These are phyloP conservation scores for Penicillium herquei DNA, from an alignment of 495 filamentous ascomycete genomes.

Conservation along the genomic window DNA sequence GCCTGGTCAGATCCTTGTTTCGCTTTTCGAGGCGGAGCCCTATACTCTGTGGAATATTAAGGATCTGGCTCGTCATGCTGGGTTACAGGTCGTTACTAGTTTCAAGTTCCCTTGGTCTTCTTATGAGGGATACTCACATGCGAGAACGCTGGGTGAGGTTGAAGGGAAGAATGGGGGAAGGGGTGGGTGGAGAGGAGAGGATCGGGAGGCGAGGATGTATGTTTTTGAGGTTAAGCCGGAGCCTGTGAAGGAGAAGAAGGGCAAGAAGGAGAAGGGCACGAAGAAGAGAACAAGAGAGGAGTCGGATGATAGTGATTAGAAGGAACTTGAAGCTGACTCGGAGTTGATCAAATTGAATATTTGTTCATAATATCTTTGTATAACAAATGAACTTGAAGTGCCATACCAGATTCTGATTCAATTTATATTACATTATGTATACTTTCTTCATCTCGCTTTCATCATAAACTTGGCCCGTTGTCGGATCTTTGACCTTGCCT, in stretches of 20 bases:
- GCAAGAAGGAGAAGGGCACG: constrained; percentile 38
- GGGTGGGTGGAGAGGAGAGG: constrained; percentile 75
- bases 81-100: constrained; percentile 71
- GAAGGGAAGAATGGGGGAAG: constrained; percentile 53
- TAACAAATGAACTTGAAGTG: too few species aligned
- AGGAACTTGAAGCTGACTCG: too few species aligned
- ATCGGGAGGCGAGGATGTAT: constrained; percentile 71
- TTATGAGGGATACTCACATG: constrained; percentile 87
- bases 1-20: constrained; percentile 72
- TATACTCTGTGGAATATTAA: constrained; percentile 94
- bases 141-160: constrained; percentile 79
- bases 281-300: constrained; percentile 46
- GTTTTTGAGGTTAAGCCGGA: constrained; percentile 70
- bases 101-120: constrained; percentile 70
- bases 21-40: constrained; percentile 87
- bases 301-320: constrained; percentile 39
- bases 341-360: too few species aligned
- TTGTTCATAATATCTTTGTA: too few species aligned
- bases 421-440: constrained; percentile 64
- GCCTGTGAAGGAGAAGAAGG: constrained; percentile 20
- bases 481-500: constrained; percentile 77
- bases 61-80: constrained; percentile 77
- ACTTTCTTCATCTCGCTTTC: constrained; percentile 74
- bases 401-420: background rate
- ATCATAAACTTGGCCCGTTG: constrained; percentile 65